Percentiles rank a stretch among this genome's conserved stretches.
These are phyloP conservation scores for Fraxinus pennsylvanica DNA, from an alignment of 257 asterid species.

Conservation along the genomic window DNA sequence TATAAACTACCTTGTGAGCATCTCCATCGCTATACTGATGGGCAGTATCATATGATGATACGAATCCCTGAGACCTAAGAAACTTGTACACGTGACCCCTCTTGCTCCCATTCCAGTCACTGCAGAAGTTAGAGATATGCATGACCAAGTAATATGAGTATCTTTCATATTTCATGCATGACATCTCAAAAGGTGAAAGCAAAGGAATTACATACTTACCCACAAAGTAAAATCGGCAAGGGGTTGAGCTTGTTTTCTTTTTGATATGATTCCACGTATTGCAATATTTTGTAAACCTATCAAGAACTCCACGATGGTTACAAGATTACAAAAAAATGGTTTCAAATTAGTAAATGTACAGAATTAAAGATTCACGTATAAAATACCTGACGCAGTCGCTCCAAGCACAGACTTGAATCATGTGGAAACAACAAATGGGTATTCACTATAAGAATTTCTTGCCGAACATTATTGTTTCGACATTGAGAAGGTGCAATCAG, in stretches of 20 bases:
- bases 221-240: constrained; percentile 88
- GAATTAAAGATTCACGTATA: background rate
- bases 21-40: constrained; percentile 97
- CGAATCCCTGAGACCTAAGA: constrained; percentile 95
- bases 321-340: background rate
- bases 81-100: constrained; percentile 91
- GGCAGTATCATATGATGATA: constrained; percentile 93
- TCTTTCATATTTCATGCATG: background rate
- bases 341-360: background rate
- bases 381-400: constrained; percentile 90
- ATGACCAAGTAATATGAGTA: constrained; percentile 12
- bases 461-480: constrained; percentile 50
- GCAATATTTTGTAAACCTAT: constrained; percentile 92
- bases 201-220: constrained; percentile 46
- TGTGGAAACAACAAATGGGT: constrained; percentile 95
- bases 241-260: constrained; percentile 86
- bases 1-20: constrained; percentile 74
- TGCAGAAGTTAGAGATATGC: constrained; percentile 32
- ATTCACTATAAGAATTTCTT: constrained; percentile 92
- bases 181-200: background rate
- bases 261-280: constrained; percentile 78
- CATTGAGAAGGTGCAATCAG: constrained; percentile 60
- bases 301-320: constrained; percentile 17
- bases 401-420: constrained; percentile 85
- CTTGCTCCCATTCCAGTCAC: constrained; percentile 99